Evolutionary conservation across 352 stramenopile species (phyloP), one percentile per base, ranked within the genome.

Genomic region (Phytophthora colocasiae): DNA sequence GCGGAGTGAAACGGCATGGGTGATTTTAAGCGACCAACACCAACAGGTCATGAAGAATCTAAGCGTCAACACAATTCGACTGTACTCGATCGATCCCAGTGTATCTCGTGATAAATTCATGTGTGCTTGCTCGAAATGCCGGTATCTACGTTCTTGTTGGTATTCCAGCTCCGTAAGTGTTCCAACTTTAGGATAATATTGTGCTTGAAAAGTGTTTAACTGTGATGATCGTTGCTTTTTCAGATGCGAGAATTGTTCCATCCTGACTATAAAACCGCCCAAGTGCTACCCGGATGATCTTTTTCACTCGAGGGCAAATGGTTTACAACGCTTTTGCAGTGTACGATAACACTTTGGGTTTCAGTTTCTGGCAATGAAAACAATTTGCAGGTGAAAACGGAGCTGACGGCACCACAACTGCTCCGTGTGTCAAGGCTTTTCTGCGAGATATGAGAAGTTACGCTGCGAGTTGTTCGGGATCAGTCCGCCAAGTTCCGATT

Each of bases 91-190:
- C n/a, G n/a, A n/a, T n/a, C n/a, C n/a, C n/a, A n/a, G n/a, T n/a
- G n/a, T n/a, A n/a, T n/a, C n/a, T n/a, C n/a, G n/a, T n/a, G n/a
- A n/a, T n/a, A n/a, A n/a, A n/a, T n/a, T n/a, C n/a, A n/a, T 93
- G 84, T 93, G 84, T 49, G 82, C 77, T 19, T 83, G 68, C 36
- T 75, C 77, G 3, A 58, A n/a, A 91, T 19, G 72, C 70, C 5
- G 83, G 81, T 3, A 94, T 92, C 57, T 94, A 94, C 71, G 77
- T 89, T 10, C 69, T 94, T 32, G 36, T 94, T 1, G 86, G 82
- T 14, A 75, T 94, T 29, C 69, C 73, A 2, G 86, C 86, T 5
- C 69, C 82, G 73, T 71, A 34, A 60, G 66, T 46, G 27, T 46
- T 19, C n/a, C 17, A 7, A 10, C 4, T 43, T 12, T 66, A 38